Evolutionary conservation across 2,329 filamentous ascomycete genomes (phyloP).

Genomic region (Monilinia aucupariae): DNA sequence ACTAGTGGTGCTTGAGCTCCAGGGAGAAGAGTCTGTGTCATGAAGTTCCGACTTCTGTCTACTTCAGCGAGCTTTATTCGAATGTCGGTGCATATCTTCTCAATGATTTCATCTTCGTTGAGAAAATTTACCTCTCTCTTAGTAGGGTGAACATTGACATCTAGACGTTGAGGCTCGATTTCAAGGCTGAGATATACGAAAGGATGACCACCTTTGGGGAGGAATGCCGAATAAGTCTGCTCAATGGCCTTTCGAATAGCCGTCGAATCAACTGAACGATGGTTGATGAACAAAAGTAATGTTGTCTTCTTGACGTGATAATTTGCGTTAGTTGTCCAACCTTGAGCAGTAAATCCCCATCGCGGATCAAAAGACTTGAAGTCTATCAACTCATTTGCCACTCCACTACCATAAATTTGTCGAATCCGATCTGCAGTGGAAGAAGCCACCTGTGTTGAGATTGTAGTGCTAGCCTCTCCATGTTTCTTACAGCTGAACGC

Average conservation of each 20-base stretch:
- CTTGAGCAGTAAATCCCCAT: conserved; percentile 78
- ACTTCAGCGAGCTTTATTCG: conserved; percentile 74
- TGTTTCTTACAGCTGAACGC: conserved; percentile 96
- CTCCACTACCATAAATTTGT: conserved; percentile 75
- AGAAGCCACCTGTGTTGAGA: conserved; percentile 71
- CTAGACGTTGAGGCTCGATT: conserved; percentile 85
- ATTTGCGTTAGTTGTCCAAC: conserved; percentile 86
- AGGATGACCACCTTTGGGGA: conserved; percentile 90
- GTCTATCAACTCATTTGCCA: conserved; percentile 83
- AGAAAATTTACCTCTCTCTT: conserved; percentile 96
- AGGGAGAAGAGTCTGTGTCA: conserved; percentile 85
- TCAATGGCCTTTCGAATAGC: conserved; percentile 86
- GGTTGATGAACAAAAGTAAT: conserved; percentile 90
- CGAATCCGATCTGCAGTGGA: conserved; percentile 77
- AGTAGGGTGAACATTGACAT: conserved; percentile 96
- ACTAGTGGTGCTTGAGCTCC: conserved; percentile 46
- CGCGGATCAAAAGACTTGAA: conserved; percentile 67
- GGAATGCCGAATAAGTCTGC: conserved; percentile 77
- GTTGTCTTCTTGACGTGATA: conserved; percentile 88
- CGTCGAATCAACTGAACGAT: conserved; percentile 85
- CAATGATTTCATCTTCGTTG: conserved; percentile 94
- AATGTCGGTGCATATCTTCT: conserved; percentile 76
- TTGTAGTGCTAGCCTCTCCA: conserved; percentile 75
- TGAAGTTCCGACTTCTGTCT: conserved; percentile 88
- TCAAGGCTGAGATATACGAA: conserved; percentile 90